phyloP scores from a whole-genome alignment of 2,329 filamentous ascomycete species.

The Fusarium sulawesiense region DNA sequence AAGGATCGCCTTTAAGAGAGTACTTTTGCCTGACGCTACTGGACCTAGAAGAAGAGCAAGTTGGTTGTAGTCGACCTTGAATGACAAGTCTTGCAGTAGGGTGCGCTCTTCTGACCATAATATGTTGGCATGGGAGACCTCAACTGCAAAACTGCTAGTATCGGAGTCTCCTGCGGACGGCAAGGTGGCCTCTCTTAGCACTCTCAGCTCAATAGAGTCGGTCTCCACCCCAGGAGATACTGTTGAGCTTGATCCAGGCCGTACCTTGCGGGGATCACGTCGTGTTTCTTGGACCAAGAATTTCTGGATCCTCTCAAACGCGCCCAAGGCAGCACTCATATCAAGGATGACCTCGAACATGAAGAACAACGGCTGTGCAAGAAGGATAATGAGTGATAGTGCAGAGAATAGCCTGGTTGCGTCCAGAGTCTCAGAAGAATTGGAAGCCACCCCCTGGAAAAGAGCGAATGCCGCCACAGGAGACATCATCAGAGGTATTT shows the following conservation, averaged over 20 bases:
- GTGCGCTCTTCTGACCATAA: conserved; percentile 50
- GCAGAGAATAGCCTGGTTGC: conserved; percentile 55
- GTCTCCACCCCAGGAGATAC: not conserved
- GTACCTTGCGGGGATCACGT: conserved; percentile 40
- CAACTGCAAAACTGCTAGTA: not conserved
- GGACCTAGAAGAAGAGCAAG: conserved; percentile 58
- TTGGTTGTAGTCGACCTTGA: conserved; percentile 47
- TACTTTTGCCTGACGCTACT: conserved; percentile 59
- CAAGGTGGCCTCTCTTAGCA: not conserved
- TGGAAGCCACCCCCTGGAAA: conserved; percentile 48
- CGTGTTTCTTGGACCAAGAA: conserved; percentile 49
- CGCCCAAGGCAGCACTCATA: conserved; percentile 53
- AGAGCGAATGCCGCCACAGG: conserved; percentile 55
- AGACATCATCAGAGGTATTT: conserved; percentile 49
- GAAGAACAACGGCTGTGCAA: conserved; percentile 53
- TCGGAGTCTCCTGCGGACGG: not conserved
- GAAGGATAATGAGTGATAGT: conserved; percentile 54
- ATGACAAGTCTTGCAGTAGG: conserved; percentile 49
- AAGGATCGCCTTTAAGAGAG: conserved; percentile 55
- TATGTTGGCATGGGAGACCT: conserved; percentile 47
- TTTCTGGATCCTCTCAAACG: conserved; percentile 55
- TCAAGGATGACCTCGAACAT: conserved; percentile 54
- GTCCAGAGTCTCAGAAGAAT: conserved; percentile 48
- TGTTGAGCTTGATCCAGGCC: not conserved
- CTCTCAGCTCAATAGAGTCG: conserved; percentile 5